Conservation (phyloP, 352 stramenopile species). For the Aphanomyces euteiches region DNA sequence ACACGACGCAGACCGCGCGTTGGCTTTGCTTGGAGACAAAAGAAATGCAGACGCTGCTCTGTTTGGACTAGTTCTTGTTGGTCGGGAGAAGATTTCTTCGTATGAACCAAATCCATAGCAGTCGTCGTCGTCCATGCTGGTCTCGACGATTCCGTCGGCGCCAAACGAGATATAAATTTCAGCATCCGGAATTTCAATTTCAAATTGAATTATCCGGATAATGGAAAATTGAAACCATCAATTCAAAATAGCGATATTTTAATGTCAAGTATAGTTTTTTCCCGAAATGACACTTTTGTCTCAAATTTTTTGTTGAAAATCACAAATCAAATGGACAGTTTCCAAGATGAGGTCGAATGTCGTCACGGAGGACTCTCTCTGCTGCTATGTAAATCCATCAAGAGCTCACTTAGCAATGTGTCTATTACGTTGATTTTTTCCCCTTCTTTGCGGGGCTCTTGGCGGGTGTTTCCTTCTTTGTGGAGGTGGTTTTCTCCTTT, state of each 20-base stretch:
- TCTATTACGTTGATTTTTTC: background rate
- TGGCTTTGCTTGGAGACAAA: background rate
- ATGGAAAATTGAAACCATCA: no score
- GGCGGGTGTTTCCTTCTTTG: conserved; percentile 15
- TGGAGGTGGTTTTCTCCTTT: conserved; percentile 15
- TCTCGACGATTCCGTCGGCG: background rate
- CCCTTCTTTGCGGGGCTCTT: conserved; percentile 24
- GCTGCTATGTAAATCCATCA: background rate
- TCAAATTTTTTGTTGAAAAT: no score
- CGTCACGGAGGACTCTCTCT: no score
- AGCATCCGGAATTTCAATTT: conserved; percentile 15
- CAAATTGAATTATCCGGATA: conserved; percentile 14
- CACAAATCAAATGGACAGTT: no score
- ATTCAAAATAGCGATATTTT: no score
- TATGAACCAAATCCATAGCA: conserved; percentile 30
- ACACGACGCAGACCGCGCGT: background rate
- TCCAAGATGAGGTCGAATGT: no score
- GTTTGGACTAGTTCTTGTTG: background rate
- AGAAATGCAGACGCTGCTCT: background rate
- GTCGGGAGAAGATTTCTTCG: conserved; percentile 26
- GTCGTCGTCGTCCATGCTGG: conserved; percentile 29
- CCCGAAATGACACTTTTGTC: no score
- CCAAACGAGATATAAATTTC: conserved; percentile 5
- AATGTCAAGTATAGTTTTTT: no score
- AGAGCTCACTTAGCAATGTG: background rate